A percentile compares a stretch with the other conserved stretches of the same genome.
phyloP scores from a whole-genome alignment of 805 yeast genomes.

The Metschnikowia shivogae region DNA sequence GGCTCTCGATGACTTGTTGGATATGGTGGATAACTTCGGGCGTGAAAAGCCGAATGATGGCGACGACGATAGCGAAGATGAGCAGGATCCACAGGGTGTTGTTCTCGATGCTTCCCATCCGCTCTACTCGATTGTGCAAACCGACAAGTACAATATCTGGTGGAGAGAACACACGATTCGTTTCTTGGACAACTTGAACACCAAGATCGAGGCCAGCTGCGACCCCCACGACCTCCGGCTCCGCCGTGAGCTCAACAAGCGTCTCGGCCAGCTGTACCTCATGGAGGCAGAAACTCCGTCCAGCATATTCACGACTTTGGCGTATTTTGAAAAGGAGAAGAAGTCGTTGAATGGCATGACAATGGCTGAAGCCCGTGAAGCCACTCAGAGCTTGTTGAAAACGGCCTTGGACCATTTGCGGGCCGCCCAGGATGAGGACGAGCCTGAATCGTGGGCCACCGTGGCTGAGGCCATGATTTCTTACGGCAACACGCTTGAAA shows the following conservation, averaged over 20 bases:
- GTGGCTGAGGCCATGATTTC: slow-evolving; percentile 84
- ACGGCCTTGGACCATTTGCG: slow-evolving; percentile 56
- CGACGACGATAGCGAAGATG: slow-evolving; percentile 45
- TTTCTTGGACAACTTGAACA: slow-evolving; percentile 30
- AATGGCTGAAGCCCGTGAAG: slow-evolving; percentile 42
- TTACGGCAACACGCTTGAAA: slow-evolving; percentile 67
- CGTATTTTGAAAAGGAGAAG: slow-evolving; percentile 45
- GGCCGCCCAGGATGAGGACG: slow-evolving; percentile 62
- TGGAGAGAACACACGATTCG: slow-evolving; percentile 45
- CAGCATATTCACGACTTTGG: slow-evolving; percentile 48
- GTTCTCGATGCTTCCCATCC: slow-evolving; percentile 53
- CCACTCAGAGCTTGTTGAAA: slow-evolving; percentile 45
- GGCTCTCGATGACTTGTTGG: slow-evolving; percentile 63
- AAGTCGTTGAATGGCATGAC: slow-evolving; percentile 34
- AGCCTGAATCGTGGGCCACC: slow-evolving; percentile 77
- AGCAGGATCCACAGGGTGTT: slow-evolving; percentile 22
- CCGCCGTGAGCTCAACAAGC: slow-evolving; percentile 40
- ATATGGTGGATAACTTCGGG: slow-evolving; percentile 65
- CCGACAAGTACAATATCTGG: slow-evolving; percentile 50
- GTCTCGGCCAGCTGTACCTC: slow-evolving; percentile 59
- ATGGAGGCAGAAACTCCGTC: slow-evolving; percentile 64
- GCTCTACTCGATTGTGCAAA: slow-evolving; percentile 37
- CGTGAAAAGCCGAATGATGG: slow-evolving; percentile 44
- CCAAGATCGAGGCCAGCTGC: slow-evolving; percentile 14
- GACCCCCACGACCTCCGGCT: slow-evolving; percentile 19